Base-by-base conservation (phyloP, 2,329 filamentous ascomycete genomes). In the Metarhizium brunneum region DNA sequence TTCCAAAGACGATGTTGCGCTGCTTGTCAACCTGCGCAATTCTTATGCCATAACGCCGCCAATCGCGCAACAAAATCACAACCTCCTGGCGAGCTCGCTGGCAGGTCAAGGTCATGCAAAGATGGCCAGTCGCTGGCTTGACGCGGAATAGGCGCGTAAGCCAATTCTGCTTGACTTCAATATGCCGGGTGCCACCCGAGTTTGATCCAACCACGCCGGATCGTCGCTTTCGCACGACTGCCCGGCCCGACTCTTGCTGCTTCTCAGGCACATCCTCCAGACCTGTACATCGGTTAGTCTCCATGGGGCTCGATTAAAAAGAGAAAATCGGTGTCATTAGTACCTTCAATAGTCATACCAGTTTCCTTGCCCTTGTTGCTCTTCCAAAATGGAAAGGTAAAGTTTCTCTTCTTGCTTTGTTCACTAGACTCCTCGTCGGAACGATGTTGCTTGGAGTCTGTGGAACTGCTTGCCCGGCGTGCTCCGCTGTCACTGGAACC, bases 71-170 rank as follows among this genome's bases (percentile, higher is more conserved):
- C 32, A 95, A 75, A 52, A 82, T 81, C 29, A 86, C 80, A 20
- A 95, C 78, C 65, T 95, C 91, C 65, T 88, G 87, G 47, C 90
- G 84, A 47, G 87, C 87, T 57, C 84, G 78, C 62, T 87, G 86
- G 5, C 72, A 68, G 32, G 86, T 83, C 29, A 90, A 78, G 3
- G 79, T 79, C 68, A 96, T 85, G 68, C 90, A 94, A 16, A 96
- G 71, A 32, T 88, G 80, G 60, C 83, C 83, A 16, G 77, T 86
- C 0, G 86, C 88, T 1, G 92, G 92, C 68, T 94, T 96, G 66
- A 96, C 86, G 55, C 90, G 84, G 74, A 97, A 90, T 49, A 97
- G 83, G 16, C 90, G 87, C 35, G 90, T 87, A 54, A 97, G 81
- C 92, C 92, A 96, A 62, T 87, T 95, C 65, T 90, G 85, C 66